These are phyloP conservation scores for Tetrapisispora namnaoensis DNA, from an alignment of 805 yeast genomes.

Conservation along the genomic window DNA sequence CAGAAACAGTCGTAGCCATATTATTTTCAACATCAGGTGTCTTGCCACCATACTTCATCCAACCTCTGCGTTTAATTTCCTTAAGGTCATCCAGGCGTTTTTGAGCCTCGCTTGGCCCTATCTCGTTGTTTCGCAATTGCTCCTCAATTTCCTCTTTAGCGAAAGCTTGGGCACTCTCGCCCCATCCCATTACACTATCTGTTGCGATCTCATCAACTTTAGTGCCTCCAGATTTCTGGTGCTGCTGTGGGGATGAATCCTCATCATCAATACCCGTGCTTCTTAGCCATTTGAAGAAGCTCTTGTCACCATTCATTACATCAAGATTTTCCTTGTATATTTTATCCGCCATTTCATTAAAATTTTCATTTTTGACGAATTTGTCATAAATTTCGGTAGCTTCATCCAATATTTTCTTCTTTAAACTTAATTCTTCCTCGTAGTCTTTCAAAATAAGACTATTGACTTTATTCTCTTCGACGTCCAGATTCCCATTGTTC, in stretches of 20 bases:
- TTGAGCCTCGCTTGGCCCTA: constrained; percentile 28
- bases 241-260: constrained; percentile 1
- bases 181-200: constrained; percentile 36
- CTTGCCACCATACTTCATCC: constrained; percentile 19
- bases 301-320: constrained; percentile 1
- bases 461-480: constrained; percentile 10
- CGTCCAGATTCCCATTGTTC: constrained; percentile 14
- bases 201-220: constrained; percentile 27
- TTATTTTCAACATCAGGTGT: constrained; percentile 23
- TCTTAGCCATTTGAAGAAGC: constrained; percentile 17
- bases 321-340: constrained; percentile 7
- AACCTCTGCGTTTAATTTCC: constrained; percentile 29
- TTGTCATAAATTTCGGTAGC: constrained; percentile 15
- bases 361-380: constrained; percentile 13
- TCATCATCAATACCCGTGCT: constrained; percentile 8
- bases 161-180: constrained; percentile 35
- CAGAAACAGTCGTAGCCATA: constrained; percentile 29
- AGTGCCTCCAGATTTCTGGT: too few species aligned
- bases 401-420: constrained; percentile 14
- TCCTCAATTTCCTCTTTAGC: constrained; percentile 31
- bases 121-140: constrained; percentile 5
- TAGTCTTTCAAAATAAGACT: constrained; percentile 2
- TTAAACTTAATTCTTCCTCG: not conserved
- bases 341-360: constrained; percentile 21
- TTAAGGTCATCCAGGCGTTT: constrained; percentile 4